Evolutionary conservation across 352 stramenopile genomes (phyloP).

Genomic region (Phytopythium mirpurense): DNA sequence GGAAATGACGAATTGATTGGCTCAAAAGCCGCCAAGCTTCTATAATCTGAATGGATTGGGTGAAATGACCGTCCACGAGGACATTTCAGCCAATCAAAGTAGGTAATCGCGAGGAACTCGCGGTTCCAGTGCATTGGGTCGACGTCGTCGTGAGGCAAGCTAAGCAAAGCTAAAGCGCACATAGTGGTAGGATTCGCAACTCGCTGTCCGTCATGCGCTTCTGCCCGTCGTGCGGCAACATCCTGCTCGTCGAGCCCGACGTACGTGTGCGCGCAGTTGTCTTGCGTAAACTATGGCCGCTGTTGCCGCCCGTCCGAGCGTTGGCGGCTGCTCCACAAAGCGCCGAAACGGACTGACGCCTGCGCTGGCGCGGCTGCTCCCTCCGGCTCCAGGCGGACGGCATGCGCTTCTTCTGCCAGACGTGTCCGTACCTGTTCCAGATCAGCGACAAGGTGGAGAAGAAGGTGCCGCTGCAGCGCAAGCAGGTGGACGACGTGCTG

Average conservation of each 20-base stretch:
- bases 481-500: slow-evolving; percentile 98
- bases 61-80: background rate
- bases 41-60: slow-evolving; percentile 5
- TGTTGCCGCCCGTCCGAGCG: too few relatives aligned
- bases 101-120: background rate
- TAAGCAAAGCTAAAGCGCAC: too few relatives aligned
- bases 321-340: too few relatives aligned
- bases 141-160: background rate
- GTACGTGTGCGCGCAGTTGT: slow-evolving; percentile 19
- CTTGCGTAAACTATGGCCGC: too few relatives aligned
- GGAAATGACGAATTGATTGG: background rate
- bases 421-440: slow-evolving; percentile 86
- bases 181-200: too few relatives aligned
- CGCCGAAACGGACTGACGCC: slow-evolving; percentile 75
- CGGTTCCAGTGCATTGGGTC: slow-evolving; percentile 6
- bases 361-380: too few relatives aligned
- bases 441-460: slow-evolving; percentile 88
- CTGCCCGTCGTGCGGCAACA: slow-evolving; percentile 88
- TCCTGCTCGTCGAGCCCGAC: slow-evolving; percentile 86
- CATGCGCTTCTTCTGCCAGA: slow-evolving; percentile 90
- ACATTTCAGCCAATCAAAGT: background rate
- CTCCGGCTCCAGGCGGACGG: slow-evolving; percentile 48
- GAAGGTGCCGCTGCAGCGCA: slow-evolving; percentile 90
- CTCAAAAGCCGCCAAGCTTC: background rate
- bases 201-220: slow-evolving; percentile 89